Base-by-base conservation (phyloP, 2,329 filamentous ascomycete genomes). In the Aspergillus sp. region DNA sequence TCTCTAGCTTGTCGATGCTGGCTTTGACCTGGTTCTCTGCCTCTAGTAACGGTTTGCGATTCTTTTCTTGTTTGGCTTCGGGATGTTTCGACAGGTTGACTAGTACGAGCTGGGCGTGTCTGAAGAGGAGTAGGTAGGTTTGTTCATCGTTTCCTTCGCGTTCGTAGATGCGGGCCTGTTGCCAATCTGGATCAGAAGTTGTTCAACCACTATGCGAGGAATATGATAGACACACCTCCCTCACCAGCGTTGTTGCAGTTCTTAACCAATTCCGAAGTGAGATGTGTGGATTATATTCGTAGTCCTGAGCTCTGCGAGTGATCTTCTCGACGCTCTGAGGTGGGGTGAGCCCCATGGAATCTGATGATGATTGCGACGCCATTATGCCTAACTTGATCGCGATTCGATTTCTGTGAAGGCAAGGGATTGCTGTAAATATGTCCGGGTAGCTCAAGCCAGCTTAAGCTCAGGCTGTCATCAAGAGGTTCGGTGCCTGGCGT, bases 71-170 rank as follows among this genome's bases (percentile, higher is more conserved):
- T 56, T 80, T 85, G 41, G 81, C 81, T 48, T 93, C 82, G 1
- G 91, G 90, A 59, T 97, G 93, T 1, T 74, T 78, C 0, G 81
- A 77, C 7, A 98, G 75, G 46, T 85, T 79, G 5, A 88, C 80
- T 23, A 95, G 74, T 20, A 95, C 81, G n/a, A 98, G 82, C 46
- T 85, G 79, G 7, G 89, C 89, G 70, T 95, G 90, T 57, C 93
- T 84, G 64, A 93, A 88, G n/a, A 95, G 80, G 50, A 97, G 82
- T 47, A 96, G 79, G 67, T 95, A 98, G 4, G 91, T 88, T 62
- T 93, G 86, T 59, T 90, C 82, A 54, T 89, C 82, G 68, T 96
- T 90, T 60, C 85, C 85, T 68, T 97, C 91, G 38, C 80, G 79
- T 60, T 93, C 79, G 64, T 95, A 95, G 58, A 91, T 88, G 45